Base-by-base conservation (phyloP, 2,329 filamentous ascomycete species). In the Botrytis fragariae region DNA sequence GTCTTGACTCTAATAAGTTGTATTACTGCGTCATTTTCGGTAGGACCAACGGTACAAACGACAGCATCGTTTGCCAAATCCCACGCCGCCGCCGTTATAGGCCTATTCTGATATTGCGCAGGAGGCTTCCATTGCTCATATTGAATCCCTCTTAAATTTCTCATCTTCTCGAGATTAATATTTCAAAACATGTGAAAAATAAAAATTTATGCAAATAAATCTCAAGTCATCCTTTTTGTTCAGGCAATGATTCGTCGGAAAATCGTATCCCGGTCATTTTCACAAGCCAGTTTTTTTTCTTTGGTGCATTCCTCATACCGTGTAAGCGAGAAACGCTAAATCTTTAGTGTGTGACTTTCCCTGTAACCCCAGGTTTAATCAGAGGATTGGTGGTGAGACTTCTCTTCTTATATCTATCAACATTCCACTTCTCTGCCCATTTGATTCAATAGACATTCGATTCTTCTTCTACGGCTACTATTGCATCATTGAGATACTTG, bases 21-120 rank as follows among this genome's bases (percentile, higher is more conserved):
- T 78, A 99, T 92, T 70, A 90, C 85, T 73, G 91, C 86, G 81
- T 89, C 90, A 78, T 87, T 85, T 81, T 88, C 85, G 5, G 90
- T 91, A 75, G 95, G 96, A 12, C 96, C 95, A 85, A 95, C 92
- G 71, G 93, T 91, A 84, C 92, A 95, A 78, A 99, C 87, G 71
- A 96, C 83, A 74, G 93, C 89, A 82, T 96, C 92, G 76, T 88
- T 90, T 74, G 90, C 87, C 67, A 91, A 87, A 84, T 98, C 94
- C 95, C 95, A 98, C 79, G 94, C 92, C 73, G 91, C 89, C 44
- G 94, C 91, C 71, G 93, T 92, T 79, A 96, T 86, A 76, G 87
- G 86, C 73, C 91, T 84, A 57, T 75, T 78, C 29, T 77, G 71
- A 62, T 79, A 78, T 74, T 88, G 86, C 75, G 86, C 82, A 70